Base-by-base conservation (phyloP, 495 filamentous ascomycete species). In the Neurospora intermedia region DNA sequence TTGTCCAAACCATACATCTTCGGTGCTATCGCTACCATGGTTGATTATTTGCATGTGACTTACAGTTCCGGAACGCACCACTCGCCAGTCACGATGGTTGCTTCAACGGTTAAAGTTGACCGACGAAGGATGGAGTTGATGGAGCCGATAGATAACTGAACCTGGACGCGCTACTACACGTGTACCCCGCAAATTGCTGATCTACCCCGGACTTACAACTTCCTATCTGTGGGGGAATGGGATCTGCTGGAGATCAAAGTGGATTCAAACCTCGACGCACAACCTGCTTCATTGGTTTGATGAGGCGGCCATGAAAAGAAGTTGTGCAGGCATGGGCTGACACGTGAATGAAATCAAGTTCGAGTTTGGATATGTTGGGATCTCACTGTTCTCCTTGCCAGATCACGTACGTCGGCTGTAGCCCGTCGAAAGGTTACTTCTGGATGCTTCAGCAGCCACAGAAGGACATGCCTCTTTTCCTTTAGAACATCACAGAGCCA, bases 361-460 rank as follows among this genome's bases (percentile, higher is more conserved):
- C 27, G 31, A 35, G 18, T 31, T 66, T 66, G 54, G 54, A 31
- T 66, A 31, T 35, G 54, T 18, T 35, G 27, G 54, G 35, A 66
- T 35, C 3, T 66, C 54, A 27, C 31, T 62, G 54, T 31, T 27
- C 23, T 62, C 27, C 15, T 35, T 35, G 15, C 20, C 27, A 38
- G 27, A 35, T 38, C 18, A 38, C 54, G 6, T 38, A 38, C 27
- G 6, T 38, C 16, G 54, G 54, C 23, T 66, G 27, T 66, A 66
- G 31, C 54, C 1, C 35, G 54, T 66, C 27, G 31, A 66, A 35
- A 16, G 54, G 27, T 66, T 18, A 66, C 54, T 62, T 31, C 23
- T 62, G 46, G 46, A 23, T 78, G 82, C 82, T 83, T 84, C 76
- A 84, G 83, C 71, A 82, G 83, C 74, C 72, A 83, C 38, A 79